phyloP scores from a whole-genome alignment of 2,329 filamentous ascomycete genomes.

The Thielaviopsis punctulata region DNA sequence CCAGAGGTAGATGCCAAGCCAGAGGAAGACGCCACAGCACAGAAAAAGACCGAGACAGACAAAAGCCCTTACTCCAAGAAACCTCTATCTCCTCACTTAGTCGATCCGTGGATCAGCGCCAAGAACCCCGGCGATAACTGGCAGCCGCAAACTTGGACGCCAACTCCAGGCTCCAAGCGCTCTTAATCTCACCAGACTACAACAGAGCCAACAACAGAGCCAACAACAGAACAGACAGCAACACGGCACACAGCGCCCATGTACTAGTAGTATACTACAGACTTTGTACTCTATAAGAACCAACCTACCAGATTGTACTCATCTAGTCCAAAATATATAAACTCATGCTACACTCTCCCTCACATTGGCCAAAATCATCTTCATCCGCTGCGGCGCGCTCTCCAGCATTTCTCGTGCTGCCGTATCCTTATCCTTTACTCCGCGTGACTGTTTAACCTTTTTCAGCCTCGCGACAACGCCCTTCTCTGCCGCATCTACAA shows the following conservation, averaged over 20 bases:
- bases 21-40: not conserved
- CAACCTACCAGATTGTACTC: no score
- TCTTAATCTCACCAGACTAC: no score
- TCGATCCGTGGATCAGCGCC: constrained; percentile 42
- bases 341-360: no score
- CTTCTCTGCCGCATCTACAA: constrained; percentile 1
- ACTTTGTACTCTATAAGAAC: no score
- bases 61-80: constrained; percentile 4
- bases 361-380: constrained; percentile 6
- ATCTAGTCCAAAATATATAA: no score
- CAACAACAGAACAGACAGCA: not conserved
- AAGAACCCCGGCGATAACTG: constrained; percentile 43
- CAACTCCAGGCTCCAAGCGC: constrained; percentile 22
- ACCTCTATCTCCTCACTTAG: constrained; percentile 12
- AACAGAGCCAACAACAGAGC: not conserved
- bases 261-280: no score
- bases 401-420: constrained; percentile 27
- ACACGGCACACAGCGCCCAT: not conserved
- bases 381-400: constrained; percentile 27
- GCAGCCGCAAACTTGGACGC: constrained; percentile 48
- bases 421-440: constrained; percentile 22
- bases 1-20: not conserved
- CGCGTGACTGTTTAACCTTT: constrained; percentile 28
- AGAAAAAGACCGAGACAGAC: not conserved
- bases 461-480: constrained; percentile 16